phyloP scores from a whole-genome alignment of 345 rosid species.

The Citrus hindsii region DNA sequence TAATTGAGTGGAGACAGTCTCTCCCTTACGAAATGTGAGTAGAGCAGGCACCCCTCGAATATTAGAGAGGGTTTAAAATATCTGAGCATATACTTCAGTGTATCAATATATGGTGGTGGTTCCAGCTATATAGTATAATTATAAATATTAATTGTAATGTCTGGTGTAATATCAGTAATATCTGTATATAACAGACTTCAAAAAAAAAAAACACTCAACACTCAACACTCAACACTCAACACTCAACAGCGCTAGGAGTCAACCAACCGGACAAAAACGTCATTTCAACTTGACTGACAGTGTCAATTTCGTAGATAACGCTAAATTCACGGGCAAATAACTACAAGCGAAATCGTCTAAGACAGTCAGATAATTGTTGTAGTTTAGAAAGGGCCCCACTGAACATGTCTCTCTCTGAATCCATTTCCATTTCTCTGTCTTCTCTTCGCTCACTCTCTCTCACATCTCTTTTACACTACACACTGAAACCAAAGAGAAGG shows the following conservation, averaged over 20 bases:
- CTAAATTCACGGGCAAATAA: slow-evolving; percentile 11
- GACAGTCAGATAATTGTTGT: background rate
- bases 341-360: background rate
- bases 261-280: background rate
- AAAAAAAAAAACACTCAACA: no score
- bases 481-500: background rate
- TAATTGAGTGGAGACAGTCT: no score
- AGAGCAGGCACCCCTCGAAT: no score
- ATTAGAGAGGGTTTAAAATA: no score
- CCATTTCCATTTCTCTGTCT: background rate
- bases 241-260: background rate
- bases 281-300: background rate
- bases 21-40: no score
- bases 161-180: no score
- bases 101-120: no score
- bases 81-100: no score
- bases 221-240: background rate
- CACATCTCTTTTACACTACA: background rate
- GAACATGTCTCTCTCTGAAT: background rate
- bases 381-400: slow-evolving; percentile 21
- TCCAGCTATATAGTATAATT: no score
- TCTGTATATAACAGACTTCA: no score
- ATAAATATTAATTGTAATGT: no score
- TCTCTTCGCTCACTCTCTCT: background rate
- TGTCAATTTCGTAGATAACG: slow-evolving; percentile 29